Percentiles rank a stretch among this genome's conserved stretches.
Conservation (phyloP, 345 rosid species). For the Litchi chinensis region DNA sequence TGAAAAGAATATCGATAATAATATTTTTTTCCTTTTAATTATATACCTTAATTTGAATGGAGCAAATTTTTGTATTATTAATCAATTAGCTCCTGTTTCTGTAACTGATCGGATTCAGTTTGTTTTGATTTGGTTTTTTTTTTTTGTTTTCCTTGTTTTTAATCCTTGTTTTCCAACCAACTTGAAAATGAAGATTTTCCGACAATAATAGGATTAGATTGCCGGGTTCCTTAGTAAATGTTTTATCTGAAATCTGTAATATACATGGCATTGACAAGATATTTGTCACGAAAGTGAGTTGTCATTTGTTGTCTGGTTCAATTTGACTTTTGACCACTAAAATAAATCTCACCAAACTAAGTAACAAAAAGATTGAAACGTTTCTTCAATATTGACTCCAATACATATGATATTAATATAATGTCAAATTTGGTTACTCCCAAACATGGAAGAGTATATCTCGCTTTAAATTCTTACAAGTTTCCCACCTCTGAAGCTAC, state of each 20-base stretch:
- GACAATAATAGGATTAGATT: neutral
- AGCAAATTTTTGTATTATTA: too few species aligned
- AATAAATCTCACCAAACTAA: neutral
- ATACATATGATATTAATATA: neutral
- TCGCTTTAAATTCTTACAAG: neutral
- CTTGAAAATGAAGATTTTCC: neutral
- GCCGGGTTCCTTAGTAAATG: neutral
- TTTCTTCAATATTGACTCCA: neutral
- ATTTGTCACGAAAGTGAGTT: neutral
- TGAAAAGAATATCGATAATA: too few species aligned
- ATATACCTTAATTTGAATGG: neutral
- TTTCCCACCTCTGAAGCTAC: neutral
- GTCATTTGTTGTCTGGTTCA: neutral
- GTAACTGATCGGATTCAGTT: neutral
- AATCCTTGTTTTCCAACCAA: neutral
- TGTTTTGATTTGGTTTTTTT: neutral
- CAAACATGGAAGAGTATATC: neutral
- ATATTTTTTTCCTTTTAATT: too few species aligned
- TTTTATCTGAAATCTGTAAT: neutral
- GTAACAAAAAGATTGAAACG: conserved; percentile 26
- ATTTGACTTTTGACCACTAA: neutral
- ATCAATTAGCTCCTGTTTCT: neutral
- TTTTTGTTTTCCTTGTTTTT: neutral
- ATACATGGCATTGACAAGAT: neutral
- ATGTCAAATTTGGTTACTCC: neutral